These are phyloP conservation scores for Marchantia polymorpha DNA, from an alignment of 225 moss, liverwort and hornwort species.

Conservation along the genomic window DNA sequence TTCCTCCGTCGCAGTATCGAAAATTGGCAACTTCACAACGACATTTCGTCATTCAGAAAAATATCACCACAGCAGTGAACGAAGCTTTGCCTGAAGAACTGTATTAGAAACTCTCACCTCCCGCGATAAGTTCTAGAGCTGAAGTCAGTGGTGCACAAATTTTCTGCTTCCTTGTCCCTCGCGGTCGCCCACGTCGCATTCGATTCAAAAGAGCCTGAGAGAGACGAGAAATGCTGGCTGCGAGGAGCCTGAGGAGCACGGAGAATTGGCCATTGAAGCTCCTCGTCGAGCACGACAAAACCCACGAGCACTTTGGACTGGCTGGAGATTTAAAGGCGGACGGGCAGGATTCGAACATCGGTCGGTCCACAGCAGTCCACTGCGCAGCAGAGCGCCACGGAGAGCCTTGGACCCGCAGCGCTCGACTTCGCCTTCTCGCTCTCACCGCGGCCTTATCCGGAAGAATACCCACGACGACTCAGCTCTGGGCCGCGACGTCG, in stretches of 20 bases:
- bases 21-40: not conserved
- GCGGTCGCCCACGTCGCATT: too few relatives aligned
- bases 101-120: not conserved
- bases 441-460: slow-evolving; percentile 2
- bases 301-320: too few relatives aligned
- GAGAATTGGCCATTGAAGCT: not conserved
- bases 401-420: not conserved
- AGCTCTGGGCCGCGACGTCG: not conserved
- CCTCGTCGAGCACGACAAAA: too few relatives aligned
- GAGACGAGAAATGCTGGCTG: not conserved
- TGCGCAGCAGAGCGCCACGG: not conserved
- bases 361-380: not conserved
- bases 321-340: too few relatives aligned
- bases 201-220: not conserved
- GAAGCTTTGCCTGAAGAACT: not conserved
- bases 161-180: not conserved
- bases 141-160: not conserved
- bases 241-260: not conserved
- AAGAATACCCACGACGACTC: not conserved
- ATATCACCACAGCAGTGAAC: too few relatives aligned
- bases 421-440: not conserved
- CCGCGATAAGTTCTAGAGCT: not conserved
- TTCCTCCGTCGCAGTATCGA: not conserved
- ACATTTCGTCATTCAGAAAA: not conserved
- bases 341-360: too few relatives aligned